phyloP scores from a whole-genome alignment of 2,329 filamentous ascomycete genomes.

The Cordyceps tenuipes region DNA sequence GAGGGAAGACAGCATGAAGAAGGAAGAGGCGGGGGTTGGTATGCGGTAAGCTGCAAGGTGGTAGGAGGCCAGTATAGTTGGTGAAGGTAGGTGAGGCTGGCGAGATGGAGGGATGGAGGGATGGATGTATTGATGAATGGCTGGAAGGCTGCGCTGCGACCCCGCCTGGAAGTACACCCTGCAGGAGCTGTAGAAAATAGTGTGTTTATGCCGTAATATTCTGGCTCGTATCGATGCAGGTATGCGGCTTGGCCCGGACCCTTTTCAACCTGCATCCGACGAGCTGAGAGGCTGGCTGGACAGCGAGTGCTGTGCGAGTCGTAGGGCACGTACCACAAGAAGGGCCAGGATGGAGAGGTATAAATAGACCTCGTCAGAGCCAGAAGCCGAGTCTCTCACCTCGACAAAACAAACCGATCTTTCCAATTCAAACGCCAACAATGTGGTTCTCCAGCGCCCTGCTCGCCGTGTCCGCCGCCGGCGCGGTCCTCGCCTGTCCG shows the following conservation, averaged over 20 bases:
- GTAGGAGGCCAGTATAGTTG: too few species aligned
- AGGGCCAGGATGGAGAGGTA: background rate
- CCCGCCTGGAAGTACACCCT: too few species aligned
- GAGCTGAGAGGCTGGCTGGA: background rate
- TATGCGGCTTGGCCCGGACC: background rate
- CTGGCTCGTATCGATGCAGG: constrained; percentile 4
- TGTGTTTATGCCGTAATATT: background rate
- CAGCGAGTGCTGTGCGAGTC: background rate
- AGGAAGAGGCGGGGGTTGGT: too few species aligned
- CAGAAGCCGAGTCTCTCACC: background rate
- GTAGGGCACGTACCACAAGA: background rate
- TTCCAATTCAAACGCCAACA: too few species aligned
- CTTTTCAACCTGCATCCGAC: background rate
- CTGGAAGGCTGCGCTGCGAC: too few species aligned
- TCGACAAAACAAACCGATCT: too few species aligned
- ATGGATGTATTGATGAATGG: too few species aligned
- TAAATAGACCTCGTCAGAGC: background rate
- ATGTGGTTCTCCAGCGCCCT: constrained; percentile 14
- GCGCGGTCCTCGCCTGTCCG: constrained; percentile 19
- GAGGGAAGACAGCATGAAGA: too few species aligned
- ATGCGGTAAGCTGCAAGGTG: too few species aligned
- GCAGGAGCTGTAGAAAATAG: background rate
- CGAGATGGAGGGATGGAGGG: too few species aligned
- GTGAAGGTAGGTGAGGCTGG: too few species aligned
- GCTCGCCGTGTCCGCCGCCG: constrained; percentile 14